A percentile compares a stretch with the other conserved stretches of the same genome.
Conservation (phyloP, 2,329 filamentous ascomycete species). For the Fusarium multiceps region DNA sequence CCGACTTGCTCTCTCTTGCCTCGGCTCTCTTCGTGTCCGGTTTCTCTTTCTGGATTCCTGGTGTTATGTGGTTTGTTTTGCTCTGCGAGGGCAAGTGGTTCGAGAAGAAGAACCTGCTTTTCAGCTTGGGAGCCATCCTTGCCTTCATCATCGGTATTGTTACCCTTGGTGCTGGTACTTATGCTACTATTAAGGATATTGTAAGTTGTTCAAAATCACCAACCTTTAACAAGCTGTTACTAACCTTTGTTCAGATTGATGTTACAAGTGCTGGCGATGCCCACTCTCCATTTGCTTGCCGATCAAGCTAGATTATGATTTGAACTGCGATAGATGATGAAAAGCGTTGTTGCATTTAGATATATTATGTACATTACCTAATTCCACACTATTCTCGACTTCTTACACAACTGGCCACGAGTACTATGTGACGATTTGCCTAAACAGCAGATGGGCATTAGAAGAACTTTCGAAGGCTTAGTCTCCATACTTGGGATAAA, state of each 20-base stretch:
- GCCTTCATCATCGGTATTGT: constrained; percentile 36
- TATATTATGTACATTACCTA: constrained; percentile 6
- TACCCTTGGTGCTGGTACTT: constrained; percentile 36
- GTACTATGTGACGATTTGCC: background rate
- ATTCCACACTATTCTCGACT: constrained; percentile 1
- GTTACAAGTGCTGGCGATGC: constrained; percentile 30
- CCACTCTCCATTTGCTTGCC: constrained; percentile 42
- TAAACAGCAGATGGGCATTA: too few species aligned
- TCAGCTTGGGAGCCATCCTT: constrained; percentile 32
- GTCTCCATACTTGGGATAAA: too few species aligned
- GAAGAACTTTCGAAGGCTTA: too few species aligned
- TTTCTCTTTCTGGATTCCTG: constrained; percentile 37
- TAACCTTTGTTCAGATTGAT: constrained; percentile 20
- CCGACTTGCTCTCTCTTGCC: constrained; percentile 32
- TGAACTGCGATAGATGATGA: background rate
- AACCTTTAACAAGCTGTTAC: background rate
- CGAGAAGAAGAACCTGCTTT: constrained; percentile 31
- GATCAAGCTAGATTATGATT: constrained; percentile 13
- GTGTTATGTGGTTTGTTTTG: constrained; percentile 35
- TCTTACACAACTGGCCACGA: background rate
- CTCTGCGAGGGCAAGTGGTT: constrained; percentile 37
- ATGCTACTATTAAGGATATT: constrained; percentile 39
- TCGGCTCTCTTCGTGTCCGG: constrained; percentile 35
- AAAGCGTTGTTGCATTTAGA: constrained; percentile 13
- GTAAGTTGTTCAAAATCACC: background rate